Percentiles rank a stretch among this genome's conserved stretches.
Evolutionary conservation across 305 asterid species (phyloP).

Genomic region (Solanum hybrid): DNA sequence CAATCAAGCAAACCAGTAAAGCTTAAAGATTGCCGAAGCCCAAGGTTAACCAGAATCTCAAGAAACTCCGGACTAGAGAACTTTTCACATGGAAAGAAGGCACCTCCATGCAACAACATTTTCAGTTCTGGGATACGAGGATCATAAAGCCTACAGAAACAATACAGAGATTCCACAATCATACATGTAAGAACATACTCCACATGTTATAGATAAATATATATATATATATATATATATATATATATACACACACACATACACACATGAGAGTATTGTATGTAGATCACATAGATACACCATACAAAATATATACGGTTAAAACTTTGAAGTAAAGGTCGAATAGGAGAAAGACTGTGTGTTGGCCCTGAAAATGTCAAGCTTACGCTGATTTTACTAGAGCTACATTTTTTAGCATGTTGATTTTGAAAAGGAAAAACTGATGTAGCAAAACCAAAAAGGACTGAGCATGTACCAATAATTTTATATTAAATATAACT

Average conservation of each 20-base stretch:
- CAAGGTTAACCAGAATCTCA: slow-evolving; percentile 66
- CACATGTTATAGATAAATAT: neutral
- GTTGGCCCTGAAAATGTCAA: neutral
- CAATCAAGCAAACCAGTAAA: slow-evolving; percentile 72
- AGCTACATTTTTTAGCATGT: neutral
- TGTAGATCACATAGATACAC: neutral
- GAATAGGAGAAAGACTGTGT: neutral
- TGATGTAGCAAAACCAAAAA: neutral
- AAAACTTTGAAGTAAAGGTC: neutral
- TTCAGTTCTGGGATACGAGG: slow-evolving; percentile 72
- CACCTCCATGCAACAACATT: slow-evolving; percentile 49
- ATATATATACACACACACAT: no score
- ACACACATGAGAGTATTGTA: neutral
- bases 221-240: no score
- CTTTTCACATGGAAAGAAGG: slow-evolving; percentile 73
- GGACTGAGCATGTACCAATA: neutral
- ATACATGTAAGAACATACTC: neutral
- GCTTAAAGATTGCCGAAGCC: slow-evolving; percentile 67
- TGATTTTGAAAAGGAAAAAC: neutral
- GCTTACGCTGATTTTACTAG: neutral
- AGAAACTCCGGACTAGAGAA: slow-evolving; percentile 63
- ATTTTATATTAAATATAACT: neutral
- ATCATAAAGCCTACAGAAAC: slow-evolving; percentile 78
- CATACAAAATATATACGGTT: neutral
- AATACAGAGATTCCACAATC: slow-evolving; percentile 11